Percentiles rank a stretch among this genome's conserved stretches.
Evolutionary conservation across 2,329 filamentous ascomycete species (phyloP).

Genomic region (Basipetospora chlamydospora): DNA sequence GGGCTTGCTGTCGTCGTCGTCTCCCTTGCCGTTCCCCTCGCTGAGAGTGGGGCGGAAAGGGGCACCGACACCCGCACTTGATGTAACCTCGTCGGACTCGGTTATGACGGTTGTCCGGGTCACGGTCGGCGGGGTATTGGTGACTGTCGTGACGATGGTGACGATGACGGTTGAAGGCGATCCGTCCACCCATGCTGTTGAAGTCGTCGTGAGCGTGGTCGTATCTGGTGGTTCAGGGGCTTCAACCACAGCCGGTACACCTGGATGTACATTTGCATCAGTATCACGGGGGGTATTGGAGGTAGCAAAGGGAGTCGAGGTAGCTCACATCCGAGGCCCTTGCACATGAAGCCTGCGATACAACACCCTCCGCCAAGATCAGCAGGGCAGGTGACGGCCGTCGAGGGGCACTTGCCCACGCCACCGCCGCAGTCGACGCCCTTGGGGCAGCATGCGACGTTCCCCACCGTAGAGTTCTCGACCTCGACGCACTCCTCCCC

Average conservation of each 20-base stretch:
- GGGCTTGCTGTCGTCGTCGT: constrained; percentile 20
- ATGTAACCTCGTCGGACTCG: constrained; percentile 21
- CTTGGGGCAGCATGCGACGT: constrained; percentile 60
- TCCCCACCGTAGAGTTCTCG: constrained; percentile 45
- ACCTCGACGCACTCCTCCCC: constrained; percentile 53
- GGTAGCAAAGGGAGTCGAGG: constrained; percentile 6
- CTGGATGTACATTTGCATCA: too few relatives aligned
- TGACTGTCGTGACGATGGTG: constrained; percentile 23
- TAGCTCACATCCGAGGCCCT: constrained; percentile 53
- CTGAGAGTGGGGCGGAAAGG: constrained; percentile 32
- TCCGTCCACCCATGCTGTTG: constrained; percentile 20
- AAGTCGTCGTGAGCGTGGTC: constrained; percentile 24
- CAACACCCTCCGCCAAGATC: constrained; percentile 62
- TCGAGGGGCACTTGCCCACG: constrained; percentile 46
- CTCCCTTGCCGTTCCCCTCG: constrained; percentile 9
- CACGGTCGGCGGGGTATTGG: constrained; percentile 9
- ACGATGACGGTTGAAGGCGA: constrained; percentile 25
- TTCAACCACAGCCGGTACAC: constrained; percentile 18
- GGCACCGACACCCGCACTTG: constrained; percentile 24
- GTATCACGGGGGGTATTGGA: too few relatives aligned
- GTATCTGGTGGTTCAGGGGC: constrained; percentile 10
- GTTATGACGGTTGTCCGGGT: constrained; percentile 19
- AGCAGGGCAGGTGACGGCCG: constrained; percentile 49
- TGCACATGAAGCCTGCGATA: constrained; percentile 55
- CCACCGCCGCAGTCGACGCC: constrained; percentile 48